Evolutionary conservation across 1,284 basidiomycete species (phyloP).

Genomic region (Leccinum subatratum): DNA sequence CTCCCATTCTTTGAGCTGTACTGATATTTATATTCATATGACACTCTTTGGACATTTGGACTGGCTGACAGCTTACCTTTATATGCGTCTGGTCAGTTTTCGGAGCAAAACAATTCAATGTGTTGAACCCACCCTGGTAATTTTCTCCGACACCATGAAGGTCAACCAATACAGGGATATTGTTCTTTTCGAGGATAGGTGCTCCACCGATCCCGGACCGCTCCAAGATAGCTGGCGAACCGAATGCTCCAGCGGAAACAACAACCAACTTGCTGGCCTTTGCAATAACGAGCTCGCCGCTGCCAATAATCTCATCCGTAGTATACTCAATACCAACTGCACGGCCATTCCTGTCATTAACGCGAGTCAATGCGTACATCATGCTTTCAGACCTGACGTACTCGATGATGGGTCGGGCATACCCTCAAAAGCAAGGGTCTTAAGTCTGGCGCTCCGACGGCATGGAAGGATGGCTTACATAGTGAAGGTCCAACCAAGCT

Average conservation of each 20-base stretch:
- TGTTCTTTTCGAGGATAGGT: constrained; percentile 38
- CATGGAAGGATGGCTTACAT: constrained; percentile 35
- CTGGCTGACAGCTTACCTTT: constrained; percentile 27
- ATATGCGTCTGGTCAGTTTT: constrained; percentile 22
- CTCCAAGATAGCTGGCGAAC: constrained; percentile 52
- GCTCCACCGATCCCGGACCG: constrained; percentile 48
- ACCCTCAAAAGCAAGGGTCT: constrained; percentile 41
- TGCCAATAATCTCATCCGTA: constrained; percentile 32
- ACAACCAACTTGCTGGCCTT: constrained; percentile 44
- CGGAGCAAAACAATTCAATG: fast-evolving
- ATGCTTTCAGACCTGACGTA: constrained; percentile 16
- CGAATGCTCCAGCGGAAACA: constrained; percentile 45
- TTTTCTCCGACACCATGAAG: constrained; percentile 56
- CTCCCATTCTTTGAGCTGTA: constrained; percentile 40
- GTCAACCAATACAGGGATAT: constrained; percentile 35
- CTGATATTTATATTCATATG: constrained; percentile 27
- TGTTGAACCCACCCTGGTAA: constrained; percentile 39
- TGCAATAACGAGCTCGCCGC: constrained; percentile 25
- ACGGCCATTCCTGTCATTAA: constrained; percentile 37
- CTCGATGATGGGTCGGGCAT: constrained; percentile 47
- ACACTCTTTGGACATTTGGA: background rate
- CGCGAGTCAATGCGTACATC: background rate
- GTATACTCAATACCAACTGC: constrained; percentile 57
- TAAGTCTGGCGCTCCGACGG: background rate
- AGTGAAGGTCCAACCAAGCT: constrained; percentile 60